Conservation (phyloP, 371 early-diverging fungal species). For the Mucor piriformis region DNA sequence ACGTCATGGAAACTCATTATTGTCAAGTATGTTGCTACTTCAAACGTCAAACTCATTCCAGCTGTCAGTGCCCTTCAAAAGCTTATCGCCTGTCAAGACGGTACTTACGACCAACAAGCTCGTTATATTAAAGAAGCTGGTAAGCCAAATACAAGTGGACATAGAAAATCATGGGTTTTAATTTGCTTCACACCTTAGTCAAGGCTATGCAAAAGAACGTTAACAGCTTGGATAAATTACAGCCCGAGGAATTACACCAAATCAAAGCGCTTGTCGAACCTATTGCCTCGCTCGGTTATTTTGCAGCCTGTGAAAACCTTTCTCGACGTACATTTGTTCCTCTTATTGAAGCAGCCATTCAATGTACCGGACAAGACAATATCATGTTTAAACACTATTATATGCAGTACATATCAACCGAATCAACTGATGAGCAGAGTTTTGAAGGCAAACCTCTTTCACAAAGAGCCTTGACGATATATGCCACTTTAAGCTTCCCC, state of each 20-base stretch:
- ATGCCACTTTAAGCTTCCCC: constrained; percentile 43
- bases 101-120: constrained; percentile 39
- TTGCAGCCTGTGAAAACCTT: constrained; percentile 42
- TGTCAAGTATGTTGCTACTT: background rate
- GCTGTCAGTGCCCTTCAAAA: constrained; percentile 23
- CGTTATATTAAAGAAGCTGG: constrained; percentile 37
- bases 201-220: constrained; percentile 18
- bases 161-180: background rate
- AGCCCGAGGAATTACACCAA: constrained; percentile 21
- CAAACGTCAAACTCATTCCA: constrained; percentile 15
- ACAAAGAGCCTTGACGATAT: constrained; percentile 47
- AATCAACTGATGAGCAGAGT: background rate
- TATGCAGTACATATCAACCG: constrained; percentile 14
- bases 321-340: constrained; percentile 52
- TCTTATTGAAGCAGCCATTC: constrained; percentile 36
- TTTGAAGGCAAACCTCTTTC: constrained; percentile 28
- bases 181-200: background rate
- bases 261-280: constrained; percentile 34
- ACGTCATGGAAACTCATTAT: constrained; percentile 27
- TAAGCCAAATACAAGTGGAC: constrained; percentile 19
- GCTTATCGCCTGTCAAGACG: constrained; percentile 20
- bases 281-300: constrained; percentile 46
- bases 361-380: constrained; percentile 2
- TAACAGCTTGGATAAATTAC: background rate
- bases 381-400: constrained; percentile 23